Percentiles rank a stretch among this genome's conserved stretches.
These are phyloP conservation scores for Candida hungchunana DNA, from an alignment of 805 yeast species.

Conservation along the genomic window DNA sequence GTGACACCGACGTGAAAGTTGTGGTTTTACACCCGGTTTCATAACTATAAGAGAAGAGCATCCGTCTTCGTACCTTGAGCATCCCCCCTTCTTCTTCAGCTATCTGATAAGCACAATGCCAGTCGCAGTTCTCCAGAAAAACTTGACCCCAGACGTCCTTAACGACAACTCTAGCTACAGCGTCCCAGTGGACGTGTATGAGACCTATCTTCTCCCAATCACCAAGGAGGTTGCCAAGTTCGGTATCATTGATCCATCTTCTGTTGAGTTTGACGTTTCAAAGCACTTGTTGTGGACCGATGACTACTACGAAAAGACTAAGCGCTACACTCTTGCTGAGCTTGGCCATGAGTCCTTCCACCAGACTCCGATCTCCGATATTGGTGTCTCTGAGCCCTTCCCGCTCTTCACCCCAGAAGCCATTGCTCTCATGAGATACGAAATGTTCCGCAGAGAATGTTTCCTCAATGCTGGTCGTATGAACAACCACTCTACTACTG, in stretches of 20 bases:
- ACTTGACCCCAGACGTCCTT: conserved; percentile 14
- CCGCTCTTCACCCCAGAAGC: conserved; percentile 61
- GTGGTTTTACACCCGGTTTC: too few species aligned
- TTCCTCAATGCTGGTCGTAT: conserved; percentile 42
- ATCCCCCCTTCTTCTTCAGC: too few species aligned
- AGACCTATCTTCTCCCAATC: conserved; percentile 12
- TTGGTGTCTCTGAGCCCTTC: conserved; percentile 58
- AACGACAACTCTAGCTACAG: conserved; percentile 18
- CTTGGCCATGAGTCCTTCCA: conserved; percentile 37
- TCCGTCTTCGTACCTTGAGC: too few species aligned
- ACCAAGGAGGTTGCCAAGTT: conserved; percentile 11
- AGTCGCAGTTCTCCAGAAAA: conserved; percentile 8
- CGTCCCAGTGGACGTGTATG: conserved; percentile 16
- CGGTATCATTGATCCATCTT: conserved; percentile 23
- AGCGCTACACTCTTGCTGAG: conserved; percentile 43
- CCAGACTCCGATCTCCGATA: conserved; percentile 45
- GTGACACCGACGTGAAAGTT: too few species aligned
- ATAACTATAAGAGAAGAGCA: too few species aligned
- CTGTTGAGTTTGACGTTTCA: conserved; percentile 33
- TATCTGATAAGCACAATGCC: too few species aligned
- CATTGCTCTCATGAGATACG: conserved; percentile 52
- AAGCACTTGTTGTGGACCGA: conserved; percentile 36
- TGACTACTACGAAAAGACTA: conserved; percentile 33
- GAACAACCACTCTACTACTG: conserved; percentile 41
- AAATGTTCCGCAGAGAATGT: conserved; percentile 43